Conservation (phyloP, 2,329 filamentous ascomycete genomes). For the Aureobasidium sp. region DNA sequence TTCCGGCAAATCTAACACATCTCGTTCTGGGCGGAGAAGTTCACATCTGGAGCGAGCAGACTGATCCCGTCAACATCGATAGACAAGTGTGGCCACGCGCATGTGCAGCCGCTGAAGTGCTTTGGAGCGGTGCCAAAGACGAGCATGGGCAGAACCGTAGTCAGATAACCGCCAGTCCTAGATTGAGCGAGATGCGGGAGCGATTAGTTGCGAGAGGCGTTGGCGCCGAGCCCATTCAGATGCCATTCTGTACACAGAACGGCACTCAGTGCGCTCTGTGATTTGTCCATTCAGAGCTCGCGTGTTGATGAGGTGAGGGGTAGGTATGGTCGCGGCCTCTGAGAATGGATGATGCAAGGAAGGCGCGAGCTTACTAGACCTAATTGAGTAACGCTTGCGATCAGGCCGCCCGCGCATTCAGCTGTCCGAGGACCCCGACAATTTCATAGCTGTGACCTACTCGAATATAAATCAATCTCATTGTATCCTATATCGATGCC, state of each 20-base stretch:
- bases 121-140: conserved; percentile 70
- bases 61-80: conserved; percentile 70
- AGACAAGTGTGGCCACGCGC: conserved; percentile 70
- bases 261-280: conserved; percentile 41
- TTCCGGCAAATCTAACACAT: conserved; percentile 55
- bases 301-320: neutral
- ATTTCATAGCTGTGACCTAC: neutral
- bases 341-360: neutral
- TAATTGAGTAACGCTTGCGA: neutral
- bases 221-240: conserved; percentile 58
- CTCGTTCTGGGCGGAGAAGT: conserved; percentile 76
- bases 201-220: conserved; percentile 64
- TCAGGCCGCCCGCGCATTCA: neutral
- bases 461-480: neutral
- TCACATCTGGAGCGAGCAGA: conserved; percentile 73
- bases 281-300: neutral
- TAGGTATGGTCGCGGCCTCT: neutral
- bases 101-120: conserved; percentile 66
- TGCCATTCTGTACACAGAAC: conserved; percentile 65
- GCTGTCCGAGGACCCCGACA: neutral
- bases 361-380: neutral
- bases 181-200: conserved; percentile 71
- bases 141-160: conserved; percentile 60
- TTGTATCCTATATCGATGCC: neutral
- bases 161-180: conserved; percentile 60